Percentiles rank a stretch among this genome's conserved stretches.
phyloP scores from a whole-genome alignment of 1,284 basidiomycete species.

The Singerocomus rubriflavus region DNA sequence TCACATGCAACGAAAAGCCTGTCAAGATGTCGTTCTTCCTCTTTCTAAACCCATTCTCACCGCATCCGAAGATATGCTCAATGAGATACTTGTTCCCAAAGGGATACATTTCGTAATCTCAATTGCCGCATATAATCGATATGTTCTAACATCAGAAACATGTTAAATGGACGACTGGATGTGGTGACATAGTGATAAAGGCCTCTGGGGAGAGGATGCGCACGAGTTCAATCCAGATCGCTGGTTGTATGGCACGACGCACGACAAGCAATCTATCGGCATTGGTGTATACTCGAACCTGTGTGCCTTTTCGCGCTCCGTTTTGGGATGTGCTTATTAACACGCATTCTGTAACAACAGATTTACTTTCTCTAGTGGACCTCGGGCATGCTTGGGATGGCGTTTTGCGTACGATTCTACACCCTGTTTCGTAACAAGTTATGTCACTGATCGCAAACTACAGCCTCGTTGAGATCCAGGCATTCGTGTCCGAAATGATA shows the following conservation, averaged over 20 bases:
- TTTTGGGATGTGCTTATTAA: neutral
- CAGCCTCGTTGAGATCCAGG: slow-evolving; percentile 47
- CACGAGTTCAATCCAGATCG: slow-evolving; percentile 48
- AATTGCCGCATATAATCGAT: slow-evolving; percentile 35
- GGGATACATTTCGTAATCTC: slow-evolving; percentile 34
- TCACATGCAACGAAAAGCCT: slow-evolving; percentile 34
- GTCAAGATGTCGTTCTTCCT: slow-evolving; percentile 43
- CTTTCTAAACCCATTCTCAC: slow-evolving; percentile 41
- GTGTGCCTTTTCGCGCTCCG: slow-evolving; percentile 26
- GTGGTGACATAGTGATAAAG: slow-evolving; percentile 33
- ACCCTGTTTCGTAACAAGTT: neutral
- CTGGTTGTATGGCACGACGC: slow-evolving; percentile 37
- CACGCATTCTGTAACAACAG: slow-evolving; percentile 22
- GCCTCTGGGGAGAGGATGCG: slow-evolving; percentile 50
- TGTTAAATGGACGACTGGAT: neutral
- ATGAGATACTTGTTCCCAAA: slow-evolving; percentile 34
- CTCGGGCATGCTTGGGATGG: slow-evolving; percentile 47
- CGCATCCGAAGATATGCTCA: slow-evolving; percentile 33
- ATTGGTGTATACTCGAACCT: slow-evolving; percentile 50
- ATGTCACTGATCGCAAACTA: neutral
- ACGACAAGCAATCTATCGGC: slow-evolving; percentile 34
- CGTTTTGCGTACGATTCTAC: slow-evolving; percentile 36
- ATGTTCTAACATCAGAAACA: neutral
- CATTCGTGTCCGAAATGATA: slow-evolving; percentile 46
- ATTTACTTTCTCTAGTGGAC: slow-evolving; percentile 42